Conservation (phyloP, 345 rosid genomes). For the Cardamine resedifolia region DNA sequence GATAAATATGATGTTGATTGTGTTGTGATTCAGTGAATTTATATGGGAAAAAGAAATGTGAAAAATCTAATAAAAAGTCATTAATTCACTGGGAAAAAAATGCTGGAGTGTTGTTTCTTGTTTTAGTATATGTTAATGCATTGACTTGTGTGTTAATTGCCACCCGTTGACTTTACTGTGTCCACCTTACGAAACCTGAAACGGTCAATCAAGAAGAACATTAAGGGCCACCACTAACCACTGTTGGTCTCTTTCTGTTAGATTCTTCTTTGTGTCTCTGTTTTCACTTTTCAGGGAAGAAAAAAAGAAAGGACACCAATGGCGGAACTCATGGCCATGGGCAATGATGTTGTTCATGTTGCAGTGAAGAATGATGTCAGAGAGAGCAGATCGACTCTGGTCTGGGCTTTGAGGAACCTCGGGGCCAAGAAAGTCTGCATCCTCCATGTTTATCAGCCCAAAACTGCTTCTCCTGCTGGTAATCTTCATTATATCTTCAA, state of each 20-base stretch:
- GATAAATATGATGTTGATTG: constrained; percentile 16
- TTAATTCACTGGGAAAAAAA: background rate
- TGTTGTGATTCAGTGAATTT: constrained; percentile 27
- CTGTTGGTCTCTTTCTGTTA: constrained; percentile 15
- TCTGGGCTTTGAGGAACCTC: constrained; percentile 55
- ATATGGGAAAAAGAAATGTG: background rate
- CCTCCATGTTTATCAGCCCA: constrained; percentile 55
- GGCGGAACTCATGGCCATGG: constrained; percentile 36
- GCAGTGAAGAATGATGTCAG: constrained; percentile 56
- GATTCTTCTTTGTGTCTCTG: constrained; percentile 26
- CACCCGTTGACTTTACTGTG: constrained; percentile 27
- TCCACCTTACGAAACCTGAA: constrained; percentile 22
- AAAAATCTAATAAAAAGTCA: constrained; percentile 9
- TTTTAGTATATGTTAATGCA: constrained; percentile 8
- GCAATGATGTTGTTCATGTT: constrained; percentile 50
- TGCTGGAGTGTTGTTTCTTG: constrained; percentile 5
- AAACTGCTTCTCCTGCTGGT: constrained; percentile 42
- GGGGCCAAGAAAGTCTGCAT: constrained; percentile 45
- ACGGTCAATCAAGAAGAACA: constrained; percentile 25
- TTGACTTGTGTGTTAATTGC: constrained; percentile 19
- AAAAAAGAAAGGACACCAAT: constrained; percentile 25
- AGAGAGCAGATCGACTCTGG: constrained; percentile 50
- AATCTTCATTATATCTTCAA: background rate
- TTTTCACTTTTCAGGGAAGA: constrained; percentile 20
- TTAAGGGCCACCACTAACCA: constrained; percentile 41